Percentiles rank a stretch among this genome's conserved stretches.
Conservation (phyloP, 768 basidiomycete species). For the Jaapia argillacea region DNA sequence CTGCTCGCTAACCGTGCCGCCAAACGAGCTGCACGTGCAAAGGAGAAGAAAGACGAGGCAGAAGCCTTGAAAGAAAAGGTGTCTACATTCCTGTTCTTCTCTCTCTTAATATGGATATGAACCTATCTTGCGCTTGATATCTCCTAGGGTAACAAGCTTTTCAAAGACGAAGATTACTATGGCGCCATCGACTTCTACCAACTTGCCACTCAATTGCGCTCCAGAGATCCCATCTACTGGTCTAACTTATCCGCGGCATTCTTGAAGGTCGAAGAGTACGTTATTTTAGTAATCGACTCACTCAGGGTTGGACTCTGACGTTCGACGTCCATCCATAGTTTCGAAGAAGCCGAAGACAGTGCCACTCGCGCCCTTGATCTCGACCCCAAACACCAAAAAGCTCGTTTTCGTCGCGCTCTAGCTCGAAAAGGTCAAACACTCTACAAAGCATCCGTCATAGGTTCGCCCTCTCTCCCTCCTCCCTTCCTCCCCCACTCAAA, state of each 20-base stretch:
- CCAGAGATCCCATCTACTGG: neutral
- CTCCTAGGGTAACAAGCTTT: neutral
- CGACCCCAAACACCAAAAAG: neutral
- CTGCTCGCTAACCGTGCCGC: neutral
- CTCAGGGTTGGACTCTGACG: neutral
- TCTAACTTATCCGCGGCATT: neutral
- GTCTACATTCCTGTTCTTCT: too few relatives aligned
- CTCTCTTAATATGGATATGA: neutral
- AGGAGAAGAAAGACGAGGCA: neutral
- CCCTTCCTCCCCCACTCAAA: neutral
- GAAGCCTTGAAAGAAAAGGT: neutral
- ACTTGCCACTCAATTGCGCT: neutral
- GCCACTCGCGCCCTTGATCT: neutral
- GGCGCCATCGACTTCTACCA: neutral
- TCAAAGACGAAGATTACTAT: neutral
- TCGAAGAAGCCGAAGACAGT: neutral
- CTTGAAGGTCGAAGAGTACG: neutral
- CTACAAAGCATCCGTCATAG: neutral
- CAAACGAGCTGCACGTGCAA: neutral
- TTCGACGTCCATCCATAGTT: neutral
- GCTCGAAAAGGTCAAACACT: neutral
- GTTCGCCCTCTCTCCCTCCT: neutral
- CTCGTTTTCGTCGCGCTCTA: neutral
- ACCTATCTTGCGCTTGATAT: neutral
- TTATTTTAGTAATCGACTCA: neutral